phyloP scores from a whole-genome alignment of 2,329 filamentous ascomycete species.

The Penicillium sp. region DNA sequence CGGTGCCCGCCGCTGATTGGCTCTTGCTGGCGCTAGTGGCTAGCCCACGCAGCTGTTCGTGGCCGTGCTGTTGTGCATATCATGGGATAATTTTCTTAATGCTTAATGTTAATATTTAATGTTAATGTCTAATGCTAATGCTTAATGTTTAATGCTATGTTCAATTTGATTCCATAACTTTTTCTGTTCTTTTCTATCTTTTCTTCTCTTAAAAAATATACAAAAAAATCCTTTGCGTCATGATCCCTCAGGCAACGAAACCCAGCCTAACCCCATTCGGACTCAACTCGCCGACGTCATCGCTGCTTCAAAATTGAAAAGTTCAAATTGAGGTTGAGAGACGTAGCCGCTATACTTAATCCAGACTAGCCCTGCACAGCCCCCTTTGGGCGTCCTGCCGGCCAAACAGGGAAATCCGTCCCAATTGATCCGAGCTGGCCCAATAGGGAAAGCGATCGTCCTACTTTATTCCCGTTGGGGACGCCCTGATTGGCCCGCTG shows the following conservation, averaged over 20 bases:
- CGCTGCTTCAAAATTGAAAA: too few species aligned
- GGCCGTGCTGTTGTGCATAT: background rate
- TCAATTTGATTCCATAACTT: too few species aligned
- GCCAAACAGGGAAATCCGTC: background rate
- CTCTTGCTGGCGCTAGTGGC: too few species aligned
- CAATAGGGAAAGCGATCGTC: background rate
- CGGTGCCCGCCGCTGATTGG: background rate
- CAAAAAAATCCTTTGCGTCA: background rate
- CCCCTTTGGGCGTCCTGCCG: background rate
- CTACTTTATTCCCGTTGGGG: background rate
- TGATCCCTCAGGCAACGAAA: background rate
- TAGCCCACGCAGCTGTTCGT: too few species aligned
- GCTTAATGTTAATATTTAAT: background rate
- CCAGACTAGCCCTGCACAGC: background rate
- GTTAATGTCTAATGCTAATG: background rate
- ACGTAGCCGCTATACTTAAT: background rate
- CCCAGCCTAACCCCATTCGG: too few species aligned
- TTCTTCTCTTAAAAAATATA: background rate
- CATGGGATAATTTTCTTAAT: background rate
- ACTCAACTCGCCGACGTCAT: background rate
- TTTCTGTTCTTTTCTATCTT: background rate
- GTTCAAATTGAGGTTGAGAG: too few species aligned
- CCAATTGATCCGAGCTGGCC: background rate
- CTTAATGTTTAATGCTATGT: background rate
- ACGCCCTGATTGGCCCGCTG: background rate